Evolutionary conservation across 2,329 filamentous ascomycete genomes (phyloP), one percentile per base, ranked within the genome.

Genomic region (Exophiala bonariae): DNA sequence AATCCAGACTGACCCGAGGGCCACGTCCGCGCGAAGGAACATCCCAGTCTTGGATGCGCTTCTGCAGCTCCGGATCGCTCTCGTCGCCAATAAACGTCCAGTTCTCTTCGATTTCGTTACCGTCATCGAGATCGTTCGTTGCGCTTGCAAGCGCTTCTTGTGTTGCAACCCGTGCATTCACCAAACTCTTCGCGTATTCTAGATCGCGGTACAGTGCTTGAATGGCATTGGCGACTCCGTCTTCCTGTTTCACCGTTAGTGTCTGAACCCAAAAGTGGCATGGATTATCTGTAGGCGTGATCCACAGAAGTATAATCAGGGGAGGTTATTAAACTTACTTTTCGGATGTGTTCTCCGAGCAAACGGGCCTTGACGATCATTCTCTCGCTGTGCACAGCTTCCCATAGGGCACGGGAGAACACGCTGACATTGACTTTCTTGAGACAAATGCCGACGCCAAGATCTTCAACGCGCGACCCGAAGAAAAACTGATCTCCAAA

Each of bases 401-500:
- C 86, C 91, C 90, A 96, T 6, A 99, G 71, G 0, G 92, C 90
- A 48, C 88, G 79, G 13, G 89, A 87, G 59, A 99, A 92, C 30
- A 85, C 80, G 56, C 82, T 86, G n/a, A 88, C 85, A 17, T 93
- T 95, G 73, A 96, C 82, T 67, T 89, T 93, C 73, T 87, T 90
- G 59, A 99, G 76, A 62, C 85, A 89, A 16, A 96, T 84, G 0
- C 93, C 93, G 2, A 97, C 93, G 0, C 93, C 92, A 4, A 99
- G 76, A 61, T 97, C 92, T 66, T 97, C 90, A 1, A 97, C 87
- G 3, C 93, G 80, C 22, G 78, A 81, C 5, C 90, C 93, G 60
- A 95, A 97, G 75, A 99, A 99, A 76, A 87, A 96, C 64, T 99
- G 93, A 61, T 99, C 93, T 4, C 93, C 93, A 63, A 99, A 99